A percentile compares a stretch with the other conserved stretches of the same genome.
These are phyloP conservation scores for Protomyces inouyei DNA, from an alignment of 1,139 yeast species.

Conservation along the genomic window DNA sequence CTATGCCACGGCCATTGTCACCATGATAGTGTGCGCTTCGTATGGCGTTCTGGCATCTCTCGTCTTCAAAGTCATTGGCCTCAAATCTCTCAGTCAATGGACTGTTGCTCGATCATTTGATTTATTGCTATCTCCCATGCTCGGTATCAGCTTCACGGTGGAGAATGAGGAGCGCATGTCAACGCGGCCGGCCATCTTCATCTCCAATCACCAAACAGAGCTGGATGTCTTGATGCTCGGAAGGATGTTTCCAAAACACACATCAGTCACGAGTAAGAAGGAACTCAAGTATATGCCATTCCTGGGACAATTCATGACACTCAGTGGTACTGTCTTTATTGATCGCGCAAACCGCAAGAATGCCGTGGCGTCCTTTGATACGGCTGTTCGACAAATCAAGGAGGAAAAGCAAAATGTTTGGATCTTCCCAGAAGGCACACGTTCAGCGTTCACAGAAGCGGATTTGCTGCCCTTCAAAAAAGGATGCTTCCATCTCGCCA, in stretches of 20 bases:
- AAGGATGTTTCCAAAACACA: constrained; percentile 71
- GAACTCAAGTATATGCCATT: constrained; percentile 82
- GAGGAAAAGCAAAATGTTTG: constrained; percentile 34
- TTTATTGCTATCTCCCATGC: constrained; percentile 50
- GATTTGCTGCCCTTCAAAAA: constrained; percentile 82
- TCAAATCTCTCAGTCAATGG: constrained; percentile 79
- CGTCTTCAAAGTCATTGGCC: constrained; percentile 61
- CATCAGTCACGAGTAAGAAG: constrained; percentile 88
- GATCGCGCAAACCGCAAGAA: constrained; percentile 75
- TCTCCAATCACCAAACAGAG: constrained; percentile 81
- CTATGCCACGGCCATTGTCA: constrained; percentile 37
- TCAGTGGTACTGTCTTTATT: constrained; percentile 85
- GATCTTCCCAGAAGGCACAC: constrained; percentile 61
- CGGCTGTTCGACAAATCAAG: constrained; percentile 61
- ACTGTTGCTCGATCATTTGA: constrained; percentile 82
- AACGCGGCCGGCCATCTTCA: constrained; percentile 65
- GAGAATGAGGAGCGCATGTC: constrained; percentile 56
- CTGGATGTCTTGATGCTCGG: constrained; percentile 25
- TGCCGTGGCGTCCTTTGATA: constrained; percentile 67
- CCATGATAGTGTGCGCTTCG: constrained; percentile 31
- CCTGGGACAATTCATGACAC: constrained; percentile 92
- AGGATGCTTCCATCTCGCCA: constrained; percentile 96
- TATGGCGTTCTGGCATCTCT: constrained; percentile 70
- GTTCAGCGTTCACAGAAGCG: constrained; percentile 68
- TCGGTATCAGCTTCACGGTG: constrained; percentile 67